Conservation (phyloP, 2,329 filamentous ascomycete species). For the Phialemoniopsis sp. region DNA sequence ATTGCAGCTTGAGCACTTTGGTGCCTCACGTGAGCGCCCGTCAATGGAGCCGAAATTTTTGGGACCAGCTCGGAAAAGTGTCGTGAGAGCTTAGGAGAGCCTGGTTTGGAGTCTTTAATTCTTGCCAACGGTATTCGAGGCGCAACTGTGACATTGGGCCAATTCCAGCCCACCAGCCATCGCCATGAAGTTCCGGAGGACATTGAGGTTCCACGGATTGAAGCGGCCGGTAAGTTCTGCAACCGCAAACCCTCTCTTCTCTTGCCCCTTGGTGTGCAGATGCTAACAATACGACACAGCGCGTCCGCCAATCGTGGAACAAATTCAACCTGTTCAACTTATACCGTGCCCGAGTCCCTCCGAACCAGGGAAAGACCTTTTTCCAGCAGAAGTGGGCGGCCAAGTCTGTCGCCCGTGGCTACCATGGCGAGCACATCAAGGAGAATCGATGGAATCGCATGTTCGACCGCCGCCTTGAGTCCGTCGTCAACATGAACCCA, state of each 20-base stretch:
- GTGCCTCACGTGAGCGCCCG: too few relatives aligned
- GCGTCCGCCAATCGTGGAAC: constrained; percentile 94
- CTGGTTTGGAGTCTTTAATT: not conserved
- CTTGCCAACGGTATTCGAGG: too few relatives aligned
- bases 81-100: too few relatives aligned
- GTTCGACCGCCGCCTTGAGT: constrained; percentile 77
- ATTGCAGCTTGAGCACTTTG: too few relatives aligned
- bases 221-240: constrained; percentile 54
- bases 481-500: constrained; percentile 82
- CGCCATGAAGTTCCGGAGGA: constrained; percentile 48
- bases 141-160: constrained; percentile 1
- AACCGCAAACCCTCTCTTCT: constrained; percentile 1
- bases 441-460: constrained; percentile 93
- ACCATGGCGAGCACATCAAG: constrained; percentile 91
- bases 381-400: constrained; percentile 98
- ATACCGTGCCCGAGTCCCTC: constrained; percentile 17
- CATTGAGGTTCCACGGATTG: constrained; percentile 63
- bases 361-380: constrained; percentile 54
- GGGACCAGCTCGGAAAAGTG: too few relatives aligned
- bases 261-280: not conserved
- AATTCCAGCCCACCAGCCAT: constrained; percentile 9
- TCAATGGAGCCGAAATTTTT: too few relatives aligned
- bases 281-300: too few relatives aligned
- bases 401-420: constrained; percentile 77
- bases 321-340: constrained; percentile 97